Percentiles rank a stretch among this genome's conserved stretches.
These are phyloP conservation scores for Begonia peltatifolia DNA, from an alignment of 306 rosid genomes.

Conservation along the genomic window DNA sequence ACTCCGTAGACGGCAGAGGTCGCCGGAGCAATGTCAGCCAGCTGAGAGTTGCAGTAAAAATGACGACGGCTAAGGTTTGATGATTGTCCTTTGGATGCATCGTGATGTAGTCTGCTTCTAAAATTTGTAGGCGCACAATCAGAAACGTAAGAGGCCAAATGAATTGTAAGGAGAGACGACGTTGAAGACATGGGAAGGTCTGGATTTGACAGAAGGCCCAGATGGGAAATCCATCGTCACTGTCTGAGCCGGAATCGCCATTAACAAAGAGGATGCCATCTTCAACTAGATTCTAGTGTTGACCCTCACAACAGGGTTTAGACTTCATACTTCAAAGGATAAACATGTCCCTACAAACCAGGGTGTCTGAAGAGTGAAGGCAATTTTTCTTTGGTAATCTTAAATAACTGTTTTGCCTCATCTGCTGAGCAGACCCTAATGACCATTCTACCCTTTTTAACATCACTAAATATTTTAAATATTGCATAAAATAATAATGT, in stretches of 20 bases:
- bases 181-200: neutral
- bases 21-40: neutral
- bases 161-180: neutral
- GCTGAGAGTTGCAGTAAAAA: conserved; percentile 1
- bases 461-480: too few species aligned
- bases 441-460: too few species aligned
- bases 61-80: neutral
- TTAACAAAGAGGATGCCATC: neutral
- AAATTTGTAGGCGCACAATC: neutral
- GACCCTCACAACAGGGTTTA: too few species aligned
- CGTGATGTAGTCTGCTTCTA: too few species aligned
- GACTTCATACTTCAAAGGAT: too few species aligned
- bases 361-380: too few species aligned
- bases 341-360: too few species aligned
- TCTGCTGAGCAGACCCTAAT: too few species aligned
- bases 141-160: neutral
- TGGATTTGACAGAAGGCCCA: neutral
- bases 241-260: neutral
- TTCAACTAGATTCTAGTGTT: neutral
- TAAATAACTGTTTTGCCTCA: too few species aligned
- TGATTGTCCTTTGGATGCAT: neutral
- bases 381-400: too few species aligned
- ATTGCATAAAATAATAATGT: too few species aligned
- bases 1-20: conserved; percentile 1
- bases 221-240: neutral